Conservation (phyloP, 768 basidiomycete species). For the Lactarius pseudohatsudake region DNA sequence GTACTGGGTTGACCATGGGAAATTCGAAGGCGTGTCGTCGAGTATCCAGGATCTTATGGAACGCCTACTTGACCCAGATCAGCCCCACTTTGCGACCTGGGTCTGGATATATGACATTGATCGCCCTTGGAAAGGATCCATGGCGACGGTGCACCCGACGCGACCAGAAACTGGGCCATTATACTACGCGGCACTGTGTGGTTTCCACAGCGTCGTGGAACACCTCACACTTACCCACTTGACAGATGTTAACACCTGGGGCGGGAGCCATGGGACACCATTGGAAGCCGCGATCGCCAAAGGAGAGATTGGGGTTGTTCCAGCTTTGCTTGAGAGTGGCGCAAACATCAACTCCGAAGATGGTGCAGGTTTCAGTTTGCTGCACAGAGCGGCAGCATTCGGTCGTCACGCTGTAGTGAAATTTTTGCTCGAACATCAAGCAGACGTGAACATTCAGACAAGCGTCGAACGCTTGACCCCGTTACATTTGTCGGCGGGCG, state of each 20-base stretch:
- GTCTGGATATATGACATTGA: conserved; percentile 14
- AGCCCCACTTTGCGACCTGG: conserved; percentile 12
- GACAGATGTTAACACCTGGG: neutral
- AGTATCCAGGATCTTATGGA: neutral
- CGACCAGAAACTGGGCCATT: neutral
- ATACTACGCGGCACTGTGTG: conserved; percentile 15
- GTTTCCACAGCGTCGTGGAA: conserved; percentile 1
- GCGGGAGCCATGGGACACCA: neutral
- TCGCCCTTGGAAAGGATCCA: conserved; percentile 2
- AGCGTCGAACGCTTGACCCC: neutral
- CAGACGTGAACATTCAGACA: neutral
- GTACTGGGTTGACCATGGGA: conserved; percentile 9
- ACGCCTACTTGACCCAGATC: neutral
- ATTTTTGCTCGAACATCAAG: neutral
- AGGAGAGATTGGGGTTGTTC: neutral
- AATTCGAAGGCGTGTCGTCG: neutral
- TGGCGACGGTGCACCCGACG: neutral
- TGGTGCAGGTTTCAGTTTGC: neutral
- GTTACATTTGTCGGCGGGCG: neutral
- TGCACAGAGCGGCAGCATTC: neutral
- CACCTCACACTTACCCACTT: neutral
- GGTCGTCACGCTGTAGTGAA: neutral
- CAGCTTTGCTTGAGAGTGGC: neutral
- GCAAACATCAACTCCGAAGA: neutral
- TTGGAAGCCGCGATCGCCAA: neutral